phyloP scores from a whole-genome alignment of 331 rosid genomes.

The Quercus phellos region DNA sequence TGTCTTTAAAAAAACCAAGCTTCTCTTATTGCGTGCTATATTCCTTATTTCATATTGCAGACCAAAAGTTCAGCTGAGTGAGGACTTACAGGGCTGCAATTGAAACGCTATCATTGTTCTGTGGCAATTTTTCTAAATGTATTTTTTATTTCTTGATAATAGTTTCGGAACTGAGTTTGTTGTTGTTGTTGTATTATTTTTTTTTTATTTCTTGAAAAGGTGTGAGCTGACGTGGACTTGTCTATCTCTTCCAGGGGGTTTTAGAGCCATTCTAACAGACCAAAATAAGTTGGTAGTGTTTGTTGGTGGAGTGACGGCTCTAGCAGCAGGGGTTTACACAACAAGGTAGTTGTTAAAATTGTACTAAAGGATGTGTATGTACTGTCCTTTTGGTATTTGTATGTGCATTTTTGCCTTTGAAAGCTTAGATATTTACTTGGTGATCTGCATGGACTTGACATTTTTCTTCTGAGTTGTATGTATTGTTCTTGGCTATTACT shows the following conservation, averaged over 20 bases:
- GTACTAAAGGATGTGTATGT: conserved; percentile 7
- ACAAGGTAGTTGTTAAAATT: conserved; percentile 55
- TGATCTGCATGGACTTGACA: neutral
- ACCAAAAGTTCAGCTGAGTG: neutral
- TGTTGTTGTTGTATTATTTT: no score
- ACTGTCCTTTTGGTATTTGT: neutral
- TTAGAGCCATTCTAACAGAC: conserved; percentile 86
- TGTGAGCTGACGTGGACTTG: neutral
- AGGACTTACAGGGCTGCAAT: neutral
- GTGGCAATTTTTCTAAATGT: neutral
- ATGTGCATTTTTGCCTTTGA: neutral
- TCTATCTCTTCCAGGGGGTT: conserved; percentile 67
- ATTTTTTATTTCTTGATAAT: no score
- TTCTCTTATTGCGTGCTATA: neutral
- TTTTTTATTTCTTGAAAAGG: neutral
- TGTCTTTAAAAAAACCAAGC: neutral
- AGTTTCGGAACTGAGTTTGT: no score
- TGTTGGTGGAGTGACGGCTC: conserved; percentile 93
- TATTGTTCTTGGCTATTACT: neutral
- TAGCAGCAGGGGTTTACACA: conserved; percentile 93
- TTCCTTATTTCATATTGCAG: neutral
- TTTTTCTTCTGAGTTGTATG: neutral
- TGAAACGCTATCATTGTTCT: neutral
- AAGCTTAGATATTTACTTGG: neutral
- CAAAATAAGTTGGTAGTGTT: conserved; percentile 94